Evolutionary conservation across 306 rosid species (phyloP), one percentile per base, ranked within the genome.

Genomic region (Lablab purpureus): DNA sequence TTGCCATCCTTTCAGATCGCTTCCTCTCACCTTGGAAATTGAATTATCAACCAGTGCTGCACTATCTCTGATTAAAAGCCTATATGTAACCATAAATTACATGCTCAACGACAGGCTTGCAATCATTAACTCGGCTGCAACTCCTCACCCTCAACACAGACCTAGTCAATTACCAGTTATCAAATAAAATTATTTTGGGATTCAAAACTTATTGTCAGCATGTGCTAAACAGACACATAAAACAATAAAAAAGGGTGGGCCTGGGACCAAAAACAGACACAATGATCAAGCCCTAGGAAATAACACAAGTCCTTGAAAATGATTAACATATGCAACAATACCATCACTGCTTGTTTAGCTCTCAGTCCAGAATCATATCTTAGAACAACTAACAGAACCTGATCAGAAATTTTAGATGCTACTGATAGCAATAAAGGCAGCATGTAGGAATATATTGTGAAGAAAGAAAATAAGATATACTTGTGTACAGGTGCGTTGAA

Each of bases 41-140:
- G 25, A 76, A 81, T 32, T 52, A 72, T 81, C 83, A 63, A 52
- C 74, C 74, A 60, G 54, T 27, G 71, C 59, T 60, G 78, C 67
- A 30, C 80, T 86, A 91, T 84, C 94, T 93, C 91, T 75, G 85
- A 59, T 89, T 93, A 87, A 88, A 85, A 88, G 45, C 93, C 98
- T 91, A 45, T 60, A 80, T 10, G 28, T 40, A n/a, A 6, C 50
- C 71, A 84, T 27, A 69, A 75, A 15, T 69, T 74, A 50, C 43
- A 70, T 52, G 71, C 50, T 74, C 75, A 80, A 37, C n/a, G 46
- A 67, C 17, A 54, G 37, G 52, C 56, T 58, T 17, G 56, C n/a
- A 22, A 66, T 55, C 21, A 19, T 23, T 49, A 0, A 25, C 17
- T 25, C 43, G 25, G 12, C 37, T 49, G 50, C 6, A n/a, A 51